phyloP scores from a whole-genome alignment of 768 basidiomycete genomes.

The Tulasnella sp. region DNA sequence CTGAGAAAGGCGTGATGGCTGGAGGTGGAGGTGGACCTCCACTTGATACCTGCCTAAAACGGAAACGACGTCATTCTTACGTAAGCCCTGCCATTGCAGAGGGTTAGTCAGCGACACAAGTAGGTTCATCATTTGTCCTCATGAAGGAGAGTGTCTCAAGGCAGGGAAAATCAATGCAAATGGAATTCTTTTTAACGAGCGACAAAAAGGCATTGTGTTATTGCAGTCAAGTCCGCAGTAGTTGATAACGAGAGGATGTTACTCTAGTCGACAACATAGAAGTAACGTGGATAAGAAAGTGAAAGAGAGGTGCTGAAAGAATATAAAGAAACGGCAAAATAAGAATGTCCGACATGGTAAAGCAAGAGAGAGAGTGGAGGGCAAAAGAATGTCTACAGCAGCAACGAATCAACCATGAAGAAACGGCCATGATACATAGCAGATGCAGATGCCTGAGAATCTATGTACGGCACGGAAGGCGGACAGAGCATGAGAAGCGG shows the following conservation, averaged over 20 bases:
- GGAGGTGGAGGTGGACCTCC: no score
- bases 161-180: background rate
- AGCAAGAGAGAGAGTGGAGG: background rate
- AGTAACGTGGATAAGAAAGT: background rate
- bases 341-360: background rate
- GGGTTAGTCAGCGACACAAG: no score
- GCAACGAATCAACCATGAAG: background rate
- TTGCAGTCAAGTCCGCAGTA: background rate
- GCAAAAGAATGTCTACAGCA: background rate
- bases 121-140: no score
- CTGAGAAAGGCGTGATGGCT: no score
- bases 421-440: background rate
- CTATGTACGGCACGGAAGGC: background rate
- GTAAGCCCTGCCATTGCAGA: no score
- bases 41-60: no score
- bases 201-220: background rate
- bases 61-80: no score
- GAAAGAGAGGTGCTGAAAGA: background rate
- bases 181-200: background rate
- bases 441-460: background rate
- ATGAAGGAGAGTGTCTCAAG: background rate
- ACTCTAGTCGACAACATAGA: background rate
- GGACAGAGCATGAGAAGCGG: conserved; percentile 3
- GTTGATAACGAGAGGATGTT: background rate
- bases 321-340: background rate